phyloP scores from a whole-genome alignment of 2,329 filamentous ascomycete genomes.

The Fusarium nanum region DNA sequence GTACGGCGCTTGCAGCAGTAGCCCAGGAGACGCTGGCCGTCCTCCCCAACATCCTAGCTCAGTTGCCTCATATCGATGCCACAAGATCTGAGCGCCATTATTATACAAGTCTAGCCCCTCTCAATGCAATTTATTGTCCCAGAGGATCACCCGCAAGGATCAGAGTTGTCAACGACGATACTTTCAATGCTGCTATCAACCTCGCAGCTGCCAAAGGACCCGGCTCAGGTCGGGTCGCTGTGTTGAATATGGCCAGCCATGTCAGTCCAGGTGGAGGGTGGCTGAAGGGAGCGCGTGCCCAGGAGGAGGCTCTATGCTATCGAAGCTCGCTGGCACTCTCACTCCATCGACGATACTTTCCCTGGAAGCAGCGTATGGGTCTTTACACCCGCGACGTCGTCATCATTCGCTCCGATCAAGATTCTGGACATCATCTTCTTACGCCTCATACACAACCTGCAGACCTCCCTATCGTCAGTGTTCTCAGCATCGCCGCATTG shows the following conservation, averaged over 20 bases:
- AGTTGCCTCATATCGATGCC: constrained; percentile 56
- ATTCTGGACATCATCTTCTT: constrained; percentile 60
- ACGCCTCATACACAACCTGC: constrained; percentile 47
- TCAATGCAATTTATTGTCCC: constrained; percentile 59
- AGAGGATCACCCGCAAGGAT: constrained; percentile 52
- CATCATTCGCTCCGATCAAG: constrained; percentile 65
- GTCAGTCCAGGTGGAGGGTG: constrained; percentile 71
- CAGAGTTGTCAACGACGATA: constrained; percentile 67
- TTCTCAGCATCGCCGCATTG: constrained; percentile 70
- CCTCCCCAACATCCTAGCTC: constrained; percentile 60
- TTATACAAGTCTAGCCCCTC: constrained; percentile 51
- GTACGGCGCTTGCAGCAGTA: constrained; percentile 52
- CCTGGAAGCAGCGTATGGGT: constrained; percentile 60
- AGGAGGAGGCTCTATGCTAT: constrained; percentile 77
- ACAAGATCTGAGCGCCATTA: constrained; percentile 54
- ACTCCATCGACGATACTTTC: constrained; percentile 63
- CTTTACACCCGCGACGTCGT: constrained; percentile 72
- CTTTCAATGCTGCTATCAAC: constrained; percentile 65
- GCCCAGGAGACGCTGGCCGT: constrained; percentile 61
- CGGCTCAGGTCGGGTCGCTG: constrained; percentile 58
- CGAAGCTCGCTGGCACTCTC: constrained; percentile 66
- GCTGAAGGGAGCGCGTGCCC: constrained; percentile 69
- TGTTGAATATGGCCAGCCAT: constrained; percentile 75
- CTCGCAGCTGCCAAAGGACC: constrained; percentile 47
- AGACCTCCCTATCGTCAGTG: constrained; percentile 64